Conservation (phyloP, 1,284 basidiomycete species). For the Ceratobasidium sp. region DNA sequence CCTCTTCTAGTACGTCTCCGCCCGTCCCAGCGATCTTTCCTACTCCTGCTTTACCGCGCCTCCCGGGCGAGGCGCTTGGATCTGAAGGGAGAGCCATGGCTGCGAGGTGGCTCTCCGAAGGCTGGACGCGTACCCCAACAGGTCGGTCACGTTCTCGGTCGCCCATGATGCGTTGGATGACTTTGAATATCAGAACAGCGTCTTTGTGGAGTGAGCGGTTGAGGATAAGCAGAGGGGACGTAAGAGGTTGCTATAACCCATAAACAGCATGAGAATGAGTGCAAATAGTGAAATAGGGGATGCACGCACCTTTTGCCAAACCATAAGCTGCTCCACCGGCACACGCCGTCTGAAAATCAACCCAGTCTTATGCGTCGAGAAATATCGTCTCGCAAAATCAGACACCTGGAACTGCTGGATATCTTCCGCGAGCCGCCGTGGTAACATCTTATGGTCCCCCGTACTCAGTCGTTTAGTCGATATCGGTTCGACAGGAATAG, state of each 20-base stretch:
- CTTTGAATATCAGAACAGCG: conserved; percentile 85
- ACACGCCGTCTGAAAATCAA: conserved; percentile 83
- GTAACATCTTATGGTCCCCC: conserved; percentile 77
- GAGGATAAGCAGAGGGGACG: conserved; percentile 76
- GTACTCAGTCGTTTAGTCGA: conserved; percentile 62
- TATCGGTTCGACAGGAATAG: conserved; percentile 68
- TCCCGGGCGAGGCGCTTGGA: conserved; percentile 35
- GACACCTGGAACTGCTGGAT: conserved; percentile 86
- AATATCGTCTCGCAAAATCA: conserved; percentile 85
- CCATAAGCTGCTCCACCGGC: conserved; percentile 85
- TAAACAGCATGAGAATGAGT: conserved; percentile 18
- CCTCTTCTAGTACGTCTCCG: conserved; percentile 76
- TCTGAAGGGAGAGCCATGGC: conserved; percentile 13
- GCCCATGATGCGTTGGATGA: conserved; percentile 91
- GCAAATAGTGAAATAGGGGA: conserved; percentile 22
- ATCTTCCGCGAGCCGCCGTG: conserved; percentile 78
- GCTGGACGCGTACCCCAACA: conserved; percentile 60
- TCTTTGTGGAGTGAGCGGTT: conserved; percentile 75
- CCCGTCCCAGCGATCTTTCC: conserved; percentile 53
- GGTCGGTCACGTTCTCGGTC: conserved; percentile 79
- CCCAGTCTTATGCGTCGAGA: conserved; percentile 86
- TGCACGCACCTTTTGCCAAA: conserved; percentile 79
- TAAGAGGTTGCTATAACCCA: conserved; percentile 64
- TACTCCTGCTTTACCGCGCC: conserved; percentile 53
- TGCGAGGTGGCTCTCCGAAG: conserved; percentile 10